Evolutionary conservation across 2,329 filamentous ascomycete genomes (phyloP).

Genomic region (Aphanocladium album): DNA sequence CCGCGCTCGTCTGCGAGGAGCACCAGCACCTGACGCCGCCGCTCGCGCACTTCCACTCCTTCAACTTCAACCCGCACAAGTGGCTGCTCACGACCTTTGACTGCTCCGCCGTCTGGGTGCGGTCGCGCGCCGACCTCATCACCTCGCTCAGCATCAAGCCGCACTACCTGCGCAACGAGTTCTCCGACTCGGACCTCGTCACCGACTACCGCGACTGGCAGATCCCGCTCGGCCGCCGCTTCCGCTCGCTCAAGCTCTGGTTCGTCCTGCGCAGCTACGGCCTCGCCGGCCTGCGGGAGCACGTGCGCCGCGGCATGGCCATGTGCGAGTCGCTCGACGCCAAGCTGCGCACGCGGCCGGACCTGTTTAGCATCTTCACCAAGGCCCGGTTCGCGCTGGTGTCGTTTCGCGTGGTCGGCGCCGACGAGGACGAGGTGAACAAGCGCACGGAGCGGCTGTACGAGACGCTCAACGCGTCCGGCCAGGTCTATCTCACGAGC

Average conservation of each 20-base stretch:
- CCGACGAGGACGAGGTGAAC: conserved; percentile 54
- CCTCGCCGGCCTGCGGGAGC: conserved; percentile 65
- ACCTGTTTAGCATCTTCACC: conserved; percentile 73
- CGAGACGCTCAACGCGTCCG: conserved; percentile 65
- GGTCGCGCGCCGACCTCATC: conserved; percentile 69
- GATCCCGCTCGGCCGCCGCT: conserved; percentile 84
- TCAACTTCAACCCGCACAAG: conserved; percentile 96
- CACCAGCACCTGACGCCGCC: conserved; percentile 63
- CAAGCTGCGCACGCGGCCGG: conserved; percentile 52
- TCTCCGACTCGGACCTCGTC: conserved; percentile 75
- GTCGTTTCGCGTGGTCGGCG: conserved; percentile 58
- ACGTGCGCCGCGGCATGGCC: conserved; percentile 64
- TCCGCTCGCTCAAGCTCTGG: conserved; percentile 90
- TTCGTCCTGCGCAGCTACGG: conserved; percentile 86
- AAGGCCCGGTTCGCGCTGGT: conserved; percentile 74
- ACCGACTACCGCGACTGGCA: conserved; percentile 98
- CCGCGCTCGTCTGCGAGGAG: conserved; percentile 76
- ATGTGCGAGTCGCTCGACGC: conserved; percentile 66
- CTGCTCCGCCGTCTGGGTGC: conserved; percentile 73
- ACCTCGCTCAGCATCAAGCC: conserved; percentile 67
- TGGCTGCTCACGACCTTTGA: conserved; percentile 96
- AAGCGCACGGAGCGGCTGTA: conserved; percentile 68
- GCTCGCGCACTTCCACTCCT: conserved; percentile 71
- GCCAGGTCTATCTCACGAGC: conserved; percentile 78
- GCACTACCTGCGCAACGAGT: conserved; percentile 75